Base-by-base conservation (phyloP, 1,139 yeast species). In the Protomyces macrosporus region DNA sequence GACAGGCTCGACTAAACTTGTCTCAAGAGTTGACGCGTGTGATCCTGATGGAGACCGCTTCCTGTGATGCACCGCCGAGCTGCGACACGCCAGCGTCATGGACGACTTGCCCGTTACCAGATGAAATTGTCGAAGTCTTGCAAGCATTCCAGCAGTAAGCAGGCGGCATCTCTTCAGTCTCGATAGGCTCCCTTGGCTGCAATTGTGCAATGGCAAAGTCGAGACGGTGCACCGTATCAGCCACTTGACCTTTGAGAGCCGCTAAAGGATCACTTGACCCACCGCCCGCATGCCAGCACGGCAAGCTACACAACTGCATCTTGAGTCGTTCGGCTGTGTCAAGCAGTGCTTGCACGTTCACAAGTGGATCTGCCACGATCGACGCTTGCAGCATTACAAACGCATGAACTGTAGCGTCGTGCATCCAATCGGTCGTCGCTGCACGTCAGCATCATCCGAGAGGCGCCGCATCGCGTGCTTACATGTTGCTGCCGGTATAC, bases 31-130 rank as follows among this genome's bases (percentile, higher is more conserved):
- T 42, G 30, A n/a, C 30, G n/a, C 48, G 16, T 14, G 48, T 58
- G n/a, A 53, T 58, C 6, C 52, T 58, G 4, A 58, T 58, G 62
- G 62, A 58, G 10, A 58, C 62, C 10, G 39, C 56, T 9, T 30
- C 48, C 42, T 32, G 48, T 14, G 48, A 6, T 42, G 48, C 5
- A 23, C 32, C 48, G 23, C 48, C 48, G 12, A n/a, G 30, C 3
- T 14, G 30, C 10, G 9, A 14, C 6, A 42, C 23, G 16, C 48
- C 48, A 9, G 32, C 16, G 9, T 42, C 48, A 9, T 42, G 48
- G 48, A 9, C 9, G 6, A 9, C 48, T 42, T 42, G 48, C 32
- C 30, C 4, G 30, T 14, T n/a, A 30, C 48, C 48, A 5, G 48
- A 14, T 16, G 32, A 42, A 30, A 23, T 42, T 1, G 10, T n/a